Evolutionary conservation across 805 yeast species (phyloP), one percentile per base, ranked within the genome.

Genomic region (Metschnikowia peoriensis): DNA sequence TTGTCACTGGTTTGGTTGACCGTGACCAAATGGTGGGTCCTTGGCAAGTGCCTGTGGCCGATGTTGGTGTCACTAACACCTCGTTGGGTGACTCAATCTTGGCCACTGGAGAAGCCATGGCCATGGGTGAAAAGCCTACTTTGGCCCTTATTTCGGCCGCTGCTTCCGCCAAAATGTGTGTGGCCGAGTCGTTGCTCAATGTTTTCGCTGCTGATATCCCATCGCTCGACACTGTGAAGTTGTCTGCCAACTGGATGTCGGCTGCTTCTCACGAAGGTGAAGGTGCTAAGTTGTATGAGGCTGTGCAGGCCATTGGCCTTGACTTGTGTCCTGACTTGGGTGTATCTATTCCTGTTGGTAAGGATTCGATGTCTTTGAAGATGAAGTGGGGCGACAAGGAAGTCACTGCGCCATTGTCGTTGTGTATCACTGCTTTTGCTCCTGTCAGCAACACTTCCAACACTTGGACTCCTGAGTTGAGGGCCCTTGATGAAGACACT

Each of bases 241-340:
- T 94, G 53, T 89, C 97, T 48, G 99, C 99, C 44, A 94, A 94
- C 77, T 94, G 99, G 99, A 94, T 94, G 99, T 85, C 97, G 10
- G 92, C 98, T 46, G 97, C 99, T 28, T 79, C 93, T 37, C 96
- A 92, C 64, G 83, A 83, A 22, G 98, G 98, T 64, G 99, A 94
- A 72, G 99, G 99, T 55, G 80, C 96, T 48, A 92, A 90, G 57
- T 77, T 94, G 56, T 94, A 93, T 67, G 97, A 91, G 71, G 99
- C 97, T 44, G 99, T 94, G 44, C 92, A 91, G 72, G 98, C 98
- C 5, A 84, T 94, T 64, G 97, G 97, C 61, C 67, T 92, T 66
- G 97, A 90, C 59, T 78, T 96, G 63, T 94, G 99, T 73, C 97
- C 98, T 22, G 93, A 82, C 54, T 80, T 94, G 59, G 97, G 96